Base-by-base conservation (phyloP, 2,329 filamentous ascomycete species). In the Fusarium temperatum region DNA sequence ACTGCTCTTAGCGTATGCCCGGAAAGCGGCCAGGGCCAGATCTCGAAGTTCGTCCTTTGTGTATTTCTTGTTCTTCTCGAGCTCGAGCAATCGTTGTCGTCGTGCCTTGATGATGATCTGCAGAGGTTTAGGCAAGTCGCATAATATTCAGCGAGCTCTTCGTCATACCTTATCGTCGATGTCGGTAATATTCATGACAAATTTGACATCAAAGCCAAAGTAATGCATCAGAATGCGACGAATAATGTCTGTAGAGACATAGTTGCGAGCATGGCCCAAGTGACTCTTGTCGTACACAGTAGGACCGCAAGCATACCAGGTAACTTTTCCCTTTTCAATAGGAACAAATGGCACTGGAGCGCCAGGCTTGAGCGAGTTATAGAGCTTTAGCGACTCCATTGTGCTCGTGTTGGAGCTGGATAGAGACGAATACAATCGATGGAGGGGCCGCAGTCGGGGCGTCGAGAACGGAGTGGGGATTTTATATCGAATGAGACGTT, bases 161-260 rank as follows among this genome's bases (percentile, higher is more conserved):
- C 32, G 41, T 45, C 68, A 72, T 78, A 90, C 89, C 87, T 93
- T 93, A 82, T 93, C 91, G 76, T 95, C 93, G 44, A 96, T 89
- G 78, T 96, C 95, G 35, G 95, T 97, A 72, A 96, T 94, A 84
- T 97, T 97, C 92, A 97, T 96, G 74, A 97, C 93, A 84, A 97
- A 97, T 68, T 91, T 90, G 75, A 98, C 90, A 47, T 94, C 86
- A 82, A 93, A 96, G 70, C 90, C 90, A 81, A 97, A 97, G 83
- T 96, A 96, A 81, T 96, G 91, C 78, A 89, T 87, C 82, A 97
- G 84, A 77, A 97, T 94, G 78, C 95, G 91, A 70, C 95, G 89
- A 76, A 97, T 91, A 73, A 97, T 95, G 82, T 98, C 95, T 51
- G 94, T 96, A 56, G 92, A 94, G 72, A 97, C 93, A 88, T 97